Evolutionary conservation across 805 yeast species (phyloP), one percentile per base, ranked within the genome.

Genomic region (Saturnispora serradocipensis): DNA sequence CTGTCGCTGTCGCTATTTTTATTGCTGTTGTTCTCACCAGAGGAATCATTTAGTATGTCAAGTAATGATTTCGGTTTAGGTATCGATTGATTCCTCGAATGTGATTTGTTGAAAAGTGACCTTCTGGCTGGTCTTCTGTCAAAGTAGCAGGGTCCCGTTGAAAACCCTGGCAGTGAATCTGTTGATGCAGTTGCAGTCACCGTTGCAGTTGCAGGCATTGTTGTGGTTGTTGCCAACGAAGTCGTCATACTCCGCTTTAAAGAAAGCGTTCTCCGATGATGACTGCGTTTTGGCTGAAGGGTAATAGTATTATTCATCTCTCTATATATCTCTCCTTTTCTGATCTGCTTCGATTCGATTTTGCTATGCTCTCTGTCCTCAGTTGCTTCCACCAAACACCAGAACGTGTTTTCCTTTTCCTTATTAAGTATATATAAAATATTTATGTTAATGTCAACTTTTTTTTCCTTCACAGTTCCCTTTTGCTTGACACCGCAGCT

Each of bases 251-350:
- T 38, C 22, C 50, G 16, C 24, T 48, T 48, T 15, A 48, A n/a
- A n/a, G 40, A 24, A 24, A 48, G 27, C 16, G 43, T 25, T 36
- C 43, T 46, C n/a, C 35, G 22, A 38, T n/a, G 9, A 30, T 30
- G 22, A 10, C 24, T 38, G 24, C 51, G 42, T 28, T 49, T 49
- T 27, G 51, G 51, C 28, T 49, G 51, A 11, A 49, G 15, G 18
- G 47, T 49, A 3, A 49, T 15, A 16, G 51, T 36, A 25, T 49
- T 49, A 34, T 43, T 49, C 51, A 49, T n/a, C n/a, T n/a, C 3
- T 30, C 15, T 30, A 30, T 30, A 9, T 30, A 10, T 13, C 13
- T 13, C 15, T 30, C 34, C 15, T 13, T 30, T 30, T 30, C 34
- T 5, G 9, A 3, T 30, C 34, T 30, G 34, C 34, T 30, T 30